Evolutionary conservation across 1,139 yeast genomes (phyloP).

Genomic region (Suzukiozyma palmioleophila): DNA sequence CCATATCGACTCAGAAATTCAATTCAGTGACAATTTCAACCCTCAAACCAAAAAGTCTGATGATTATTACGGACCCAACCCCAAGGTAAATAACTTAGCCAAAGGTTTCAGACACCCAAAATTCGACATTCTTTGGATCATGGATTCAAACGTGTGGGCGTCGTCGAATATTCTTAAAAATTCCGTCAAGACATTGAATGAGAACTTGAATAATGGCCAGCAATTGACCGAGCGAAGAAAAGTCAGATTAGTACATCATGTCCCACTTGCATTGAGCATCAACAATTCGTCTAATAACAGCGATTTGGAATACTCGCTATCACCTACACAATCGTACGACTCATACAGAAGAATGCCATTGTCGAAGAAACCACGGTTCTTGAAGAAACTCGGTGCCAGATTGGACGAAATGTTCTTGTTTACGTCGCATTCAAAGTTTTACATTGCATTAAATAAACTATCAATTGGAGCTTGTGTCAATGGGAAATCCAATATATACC

Average conservation of each 20-base stretch:
- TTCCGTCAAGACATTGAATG: slow-evolving; percentile 53
- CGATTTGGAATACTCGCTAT: slow-evolving; percentile 19
- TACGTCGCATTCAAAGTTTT: slow-evolving; percentile 82
- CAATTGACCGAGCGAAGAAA: slow-evolving; percentile 24
- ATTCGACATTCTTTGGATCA: slow-evolving; percentile 78
- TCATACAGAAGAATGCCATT: slow-evolving; percentile 1
- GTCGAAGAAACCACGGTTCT: slow-evolving; percentile 11
- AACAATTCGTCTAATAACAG: slow-evolving; percentile 8
- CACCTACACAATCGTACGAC: slow-evolving; percentile 15
- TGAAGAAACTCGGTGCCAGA: slow-evolving; percentile 53
- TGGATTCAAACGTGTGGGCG: slow-evolving; percentile 86
- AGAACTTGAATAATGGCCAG: slow-evolving; percentile 46
- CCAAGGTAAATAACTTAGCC: slow-evolving; percentile 80
- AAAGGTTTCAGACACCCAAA: slow-evolving; percentile 70
- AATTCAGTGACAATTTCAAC: slow-evolving; percentile 42
- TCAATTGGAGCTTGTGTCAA: slow-evolving; percentile 89
- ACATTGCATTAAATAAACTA: slow-evolving; percentile 68
- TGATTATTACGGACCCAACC: slow-evolving; percentile 76
- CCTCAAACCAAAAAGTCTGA: slow-evolving; percentile 18
- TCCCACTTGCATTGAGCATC: slow-evolving; percentile 59
- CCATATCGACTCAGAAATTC: slow-evolving; percentile 51
- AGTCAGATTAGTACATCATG: slow-evolving; percentile 76
- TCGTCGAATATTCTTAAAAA: slow-evolving; percentile 60
- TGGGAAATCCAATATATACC: slow-evolving; percentile 83
- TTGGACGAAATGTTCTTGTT: slow-evolving; percentile 83